Evolutionary conservation across 148 eudicot genomes (phyloP).

Genomic region (Beta vulgaris): DNA sequence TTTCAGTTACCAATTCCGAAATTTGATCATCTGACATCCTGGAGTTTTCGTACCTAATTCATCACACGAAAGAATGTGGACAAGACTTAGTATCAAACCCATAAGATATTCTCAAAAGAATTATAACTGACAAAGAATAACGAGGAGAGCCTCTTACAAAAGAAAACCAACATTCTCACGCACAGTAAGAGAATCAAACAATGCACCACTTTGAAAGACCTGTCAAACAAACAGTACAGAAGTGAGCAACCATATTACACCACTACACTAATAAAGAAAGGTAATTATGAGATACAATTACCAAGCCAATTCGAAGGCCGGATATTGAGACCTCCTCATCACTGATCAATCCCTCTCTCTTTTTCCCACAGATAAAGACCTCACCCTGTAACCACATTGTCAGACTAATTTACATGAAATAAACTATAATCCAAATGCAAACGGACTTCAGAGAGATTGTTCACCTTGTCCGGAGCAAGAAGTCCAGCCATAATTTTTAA

Average conservation of each 20-base stretch:
- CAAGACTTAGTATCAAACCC: background rate
- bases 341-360: slow-evolving; percentile 74
- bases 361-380: slow-evolving; percentile 72
- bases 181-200: slow-evolving; percentile 87
- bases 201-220: slow-evolving; percentile 97
- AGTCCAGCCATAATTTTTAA: slow-evolving; percentile 93
- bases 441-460: background rate
- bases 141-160: slow-evolving; percentile 54
- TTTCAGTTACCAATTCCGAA: slow-evolving; percentile 68
- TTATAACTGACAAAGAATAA: background rate
- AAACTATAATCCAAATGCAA: background rate
- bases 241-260: background rate
- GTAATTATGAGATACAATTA: slow-evolving; percentile 25
- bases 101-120: background rate
- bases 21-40: slow-evolving; percentile 78
- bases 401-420: background rate
- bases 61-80: slow-evolving; percentile 9
- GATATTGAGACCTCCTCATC: slow-evolving; percentile 71
- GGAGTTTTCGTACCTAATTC: slow-evolving; percentile 73
- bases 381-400: slow-evolving; percentile 55
- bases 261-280: background rate
- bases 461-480: slow-evolving; percentile 90
- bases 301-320: slow-evolving; percentile 95
- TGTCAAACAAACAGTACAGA: slow-evolving; percentile 30
- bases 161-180: slow-evolving; percentile 97